Conservation (phyloP, 2,329 filamentous ascomycete genomes). For the Delphinella strobiligena region DNA sequence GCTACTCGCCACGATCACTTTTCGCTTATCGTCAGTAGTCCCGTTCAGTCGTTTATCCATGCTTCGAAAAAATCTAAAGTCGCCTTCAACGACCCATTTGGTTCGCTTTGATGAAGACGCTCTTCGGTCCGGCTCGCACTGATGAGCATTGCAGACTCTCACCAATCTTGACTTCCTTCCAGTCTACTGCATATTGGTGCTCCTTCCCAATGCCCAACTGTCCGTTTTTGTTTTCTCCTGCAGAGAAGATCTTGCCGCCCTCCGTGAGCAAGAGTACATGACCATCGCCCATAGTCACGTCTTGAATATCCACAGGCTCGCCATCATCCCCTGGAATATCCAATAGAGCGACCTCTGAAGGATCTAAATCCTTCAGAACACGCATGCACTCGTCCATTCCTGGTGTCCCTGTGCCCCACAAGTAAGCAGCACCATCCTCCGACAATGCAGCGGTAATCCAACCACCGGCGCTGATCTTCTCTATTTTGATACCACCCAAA, state of each 20-base stretch:
- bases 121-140: conserved; percentile 4
- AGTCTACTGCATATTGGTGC: conserved; percentile 14
- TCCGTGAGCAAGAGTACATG: conserved; percentile 47
- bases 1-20: no score
- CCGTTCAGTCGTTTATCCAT: no score
- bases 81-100: neutral
- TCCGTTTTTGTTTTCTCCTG: conserved; percentile 46
- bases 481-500: conserved; percentile 41
- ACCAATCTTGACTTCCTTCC: conserved; percentile 12
- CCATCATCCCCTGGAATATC: conserved; percentile 29
- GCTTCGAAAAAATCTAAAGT: no score
- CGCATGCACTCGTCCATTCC: conserved; percentile 13
- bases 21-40: no score
- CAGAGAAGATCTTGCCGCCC: conserved; percentile 39
- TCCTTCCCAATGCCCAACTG: conserved; percentile 39
- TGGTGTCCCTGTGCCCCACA: conserved; percentile 41
- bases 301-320: conserved; percentile 34
- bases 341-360: conserved; percentile 18
- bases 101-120: conserved; percentile 1
- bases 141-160: neutral
- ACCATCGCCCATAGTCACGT: conserved; percentile 45
- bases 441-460: conserved; percentile 49
- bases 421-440: conserved; percentile 44
- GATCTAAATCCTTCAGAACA: conserved; percentile 12
- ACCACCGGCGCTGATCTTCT: conserved; percentile 41